Evolutionary conservation across 108 stramenopile genomes (phyloP), one percentile per base, ranked within the genome.

Genomic region (Seminavis robusta): DNA sequence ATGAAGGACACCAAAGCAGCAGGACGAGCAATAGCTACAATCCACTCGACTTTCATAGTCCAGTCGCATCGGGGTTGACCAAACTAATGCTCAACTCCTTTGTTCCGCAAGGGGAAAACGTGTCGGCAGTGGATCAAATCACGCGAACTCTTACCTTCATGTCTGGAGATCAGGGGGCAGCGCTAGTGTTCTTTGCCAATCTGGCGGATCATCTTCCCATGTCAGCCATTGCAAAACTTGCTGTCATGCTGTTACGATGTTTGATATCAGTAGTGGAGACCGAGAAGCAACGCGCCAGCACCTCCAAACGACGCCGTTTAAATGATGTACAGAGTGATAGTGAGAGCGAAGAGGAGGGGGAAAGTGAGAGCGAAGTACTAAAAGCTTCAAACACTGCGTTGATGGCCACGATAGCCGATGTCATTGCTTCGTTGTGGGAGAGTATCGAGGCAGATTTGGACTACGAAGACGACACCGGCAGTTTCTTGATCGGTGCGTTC

Each of bases 81-180:
- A 69, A 80, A 36, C 65, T 98, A 11, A 57, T 96, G 42, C 64
- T 90, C 16, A 94, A 90, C 56, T 95, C 94, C 10, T 96, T 92
- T 65, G 94, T 92, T 58, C 97, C 97, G 11, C 75, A 73, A 31
- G 93, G 88, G 0, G 48, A 59, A 2, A 65, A 73, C 26, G 85
- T 80, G 20, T 72, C 71, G 0, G 83, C 69, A 13, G 51, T 69
- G 0, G 78, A 93, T 53, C 92, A 94, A 44, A 67, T 95, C 8
- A 54, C 69, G 16, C 73, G 98, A 6, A 91, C 91, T 10, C 39
- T 97, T 20, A 47, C 80, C 4, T 83, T 95, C 19, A 50, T 98
- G 24, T 37, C 65, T 26, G 67, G 73, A 25, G 71, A 90, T 67
- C 84, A 90, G 0, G 56, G 54, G 0, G 94, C 98, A 3, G 94